phyloP scores from a whole-genome alignment of 495 filamentous ascomycete genomes.

The Entonaema liquescens region DNA sequence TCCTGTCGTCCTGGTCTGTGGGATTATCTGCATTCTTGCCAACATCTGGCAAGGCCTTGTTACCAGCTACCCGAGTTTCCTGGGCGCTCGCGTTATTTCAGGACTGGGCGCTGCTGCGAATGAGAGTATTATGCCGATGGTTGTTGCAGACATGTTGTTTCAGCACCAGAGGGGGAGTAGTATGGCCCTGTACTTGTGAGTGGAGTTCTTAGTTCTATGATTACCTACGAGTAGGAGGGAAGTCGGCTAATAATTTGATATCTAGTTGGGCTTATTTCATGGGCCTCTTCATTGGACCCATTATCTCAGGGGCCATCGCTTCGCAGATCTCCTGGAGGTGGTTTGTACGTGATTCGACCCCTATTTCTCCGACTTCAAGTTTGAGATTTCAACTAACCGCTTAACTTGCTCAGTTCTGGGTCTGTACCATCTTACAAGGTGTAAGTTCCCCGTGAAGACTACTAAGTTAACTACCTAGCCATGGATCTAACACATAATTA shows the following conservation, averaged over 20 bases:
- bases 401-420: constrained; percentile 32
- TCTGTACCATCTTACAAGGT: constrained; percentile 46
- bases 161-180: constrained; percentile 70
- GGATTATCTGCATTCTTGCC: constrained; percentile 62
- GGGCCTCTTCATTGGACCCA: constrained; percentile 61
- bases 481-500: constrained; percentile 44
- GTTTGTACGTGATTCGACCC: constrained; percentile 49
- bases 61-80: constrained; percentile 65
- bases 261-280: constrained; percentile 51
- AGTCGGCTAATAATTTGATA: constrained; percentile 5
- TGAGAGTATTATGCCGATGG: constrained; percentile 67
- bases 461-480: background rate
- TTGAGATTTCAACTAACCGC: constrained; percentile 15
- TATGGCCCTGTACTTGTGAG: constrained; percentile 69
- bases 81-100: constrained; percentile 69
- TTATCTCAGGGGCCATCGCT: constrained; percentile 67
- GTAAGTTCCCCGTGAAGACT: constrained; percentile 50
- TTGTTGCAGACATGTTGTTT: constrained; percentile 70
- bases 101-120: constrained; percentile 65
- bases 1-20: constrained; percentile 65
- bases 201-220: constrained; percentile 41
- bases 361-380: background rate
- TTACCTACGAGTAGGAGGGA: background rate
- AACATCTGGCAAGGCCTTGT: constrained; percentile 69
- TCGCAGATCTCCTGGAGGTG: constrained; percentile 63